Percentiles rank a stretch among this genome's conserved stretches.
These are phyloP conservation scores for Aspergillus indologenus DNA, from an alignment of 495 filamentous ascomycete species.

Conservation along the genomic window DNA sequence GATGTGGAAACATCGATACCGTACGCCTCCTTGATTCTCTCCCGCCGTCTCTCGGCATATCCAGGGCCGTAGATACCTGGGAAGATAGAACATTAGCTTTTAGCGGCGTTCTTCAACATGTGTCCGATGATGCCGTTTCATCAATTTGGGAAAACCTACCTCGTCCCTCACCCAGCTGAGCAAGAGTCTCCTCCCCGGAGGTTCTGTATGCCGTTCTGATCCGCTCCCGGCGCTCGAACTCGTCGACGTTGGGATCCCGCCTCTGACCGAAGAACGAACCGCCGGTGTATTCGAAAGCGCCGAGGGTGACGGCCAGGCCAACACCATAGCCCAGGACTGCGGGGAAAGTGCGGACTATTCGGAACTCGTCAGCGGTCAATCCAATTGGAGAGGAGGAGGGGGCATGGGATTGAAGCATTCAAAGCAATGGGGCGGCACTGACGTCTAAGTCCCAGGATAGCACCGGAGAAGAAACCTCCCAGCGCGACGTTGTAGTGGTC, in stretches of 20 bases:
- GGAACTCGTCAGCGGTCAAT: conserved; percentile 7
- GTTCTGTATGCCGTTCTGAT: conserved; percentile 71
- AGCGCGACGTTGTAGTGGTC: conserved; percentile 67
- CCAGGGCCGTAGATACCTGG: conserved; percentile 78
- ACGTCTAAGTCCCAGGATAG: conserved; percentile 66
- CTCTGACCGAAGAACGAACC: conserved; percentile 58
- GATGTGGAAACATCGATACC: conserved; percentile 72
- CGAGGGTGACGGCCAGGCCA: conserved; percentile 59
- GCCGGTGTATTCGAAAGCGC: conserved; percentile 74
- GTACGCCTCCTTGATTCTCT: conserved; percentile 85
- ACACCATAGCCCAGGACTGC: conserved; percentile 76
- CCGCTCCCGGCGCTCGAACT: conserved; percentile 74
- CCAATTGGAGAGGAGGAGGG: no score
- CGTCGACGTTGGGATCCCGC: conserved; percentile 62
- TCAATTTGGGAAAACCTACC: conserved; percentile 55
- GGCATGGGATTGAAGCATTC: no score
- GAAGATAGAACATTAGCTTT: conserved; percentile 26
- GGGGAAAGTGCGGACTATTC: conserved; percentile 69
- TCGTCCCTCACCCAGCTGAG: conserved; percentile 84
- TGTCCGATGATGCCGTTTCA: neutral
- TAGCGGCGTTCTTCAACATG: neutral
- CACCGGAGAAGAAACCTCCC: conserved; percentile 70
- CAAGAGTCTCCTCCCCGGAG: conserved; percentile 78
- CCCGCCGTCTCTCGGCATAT: conserved; percentile 79
- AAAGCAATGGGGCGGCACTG: conserved; percentile 20